Evolutionary conservation across 306 rosid species (phyloP).

Genomic region (Dalbergia oliveri): DNA sequence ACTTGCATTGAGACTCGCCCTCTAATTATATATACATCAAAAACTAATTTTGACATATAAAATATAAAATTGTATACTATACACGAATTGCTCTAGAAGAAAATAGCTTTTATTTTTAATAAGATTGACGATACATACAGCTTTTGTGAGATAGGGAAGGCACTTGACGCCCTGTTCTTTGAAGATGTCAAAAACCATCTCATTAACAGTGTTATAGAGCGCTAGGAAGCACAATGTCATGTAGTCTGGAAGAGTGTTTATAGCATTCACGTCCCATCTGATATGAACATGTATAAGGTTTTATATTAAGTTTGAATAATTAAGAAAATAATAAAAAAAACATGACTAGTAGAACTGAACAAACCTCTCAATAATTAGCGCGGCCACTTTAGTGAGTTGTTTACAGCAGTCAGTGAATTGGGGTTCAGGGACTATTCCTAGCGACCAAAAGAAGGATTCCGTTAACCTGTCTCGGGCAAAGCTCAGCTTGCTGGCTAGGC

Average conservation of each 20-base stretch:
- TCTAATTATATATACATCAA: too few species aligned
- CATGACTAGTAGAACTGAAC: not conserved
- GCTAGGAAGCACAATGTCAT: conserved; percentile 61
- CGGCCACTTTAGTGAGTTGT: conserved; percentile 42
- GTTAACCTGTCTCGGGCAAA: conserved; percentile 52
- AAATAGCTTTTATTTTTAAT: too few species aligned
- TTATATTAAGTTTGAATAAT: too few species aligned
- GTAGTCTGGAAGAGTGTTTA: conserved; percentile 47
- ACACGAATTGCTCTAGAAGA: too few species aligned
- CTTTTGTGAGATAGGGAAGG: conserved; percentile 54
- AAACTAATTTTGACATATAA: not conserved
- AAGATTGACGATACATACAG: conserved; percentile 17
- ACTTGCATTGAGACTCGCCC: too few species aligned
- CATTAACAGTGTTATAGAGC: conserved; percentile 56
- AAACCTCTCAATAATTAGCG: conserved; percentile 55
- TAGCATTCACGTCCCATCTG: conserved; percentile 57
- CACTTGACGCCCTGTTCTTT: conserved; percentile 43
- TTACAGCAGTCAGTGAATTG: conserved; percentile 35
- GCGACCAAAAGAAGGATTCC: conserved; percentile 47
- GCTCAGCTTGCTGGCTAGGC: conserved; percentile 44
- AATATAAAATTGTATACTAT: too few species aligned
- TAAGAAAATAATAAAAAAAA: too few species aligned
- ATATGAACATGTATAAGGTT: not conserved
- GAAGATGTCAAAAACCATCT: conserved; percentile 44
- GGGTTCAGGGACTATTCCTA: conserved; percentile 50